Evolutionary conservation across 148 eudicot genomes (phyloP).

Genomic region (Cornus controversa): DNA sequence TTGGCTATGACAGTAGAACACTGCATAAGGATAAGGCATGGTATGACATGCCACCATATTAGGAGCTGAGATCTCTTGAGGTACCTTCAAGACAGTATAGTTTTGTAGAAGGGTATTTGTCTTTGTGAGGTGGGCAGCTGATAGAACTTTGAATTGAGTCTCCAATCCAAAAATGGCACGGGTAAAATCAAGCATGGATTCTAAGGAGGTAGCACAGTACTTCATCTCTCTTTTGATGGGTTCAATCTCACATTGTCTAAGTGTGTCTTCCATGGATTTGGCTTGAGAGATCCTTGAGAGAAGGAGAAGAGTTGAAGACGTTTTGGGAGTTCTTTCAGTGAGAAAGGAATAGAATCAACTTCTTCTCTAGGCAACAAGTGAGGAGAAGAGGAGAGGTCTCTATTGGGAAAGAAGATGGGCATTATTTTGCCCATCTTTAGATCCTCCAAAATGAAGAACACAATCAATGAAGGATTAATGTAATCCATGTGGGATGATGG

Average conservation of each 20-base stretch:
- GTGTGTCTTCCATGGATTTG: slow-evolving; percentile 50
- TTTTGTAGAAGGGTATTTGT: slow-evolving; percentile 15
- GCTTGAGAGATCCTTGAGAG: slow-evolving; percentile 41
- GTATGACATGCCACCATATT: slow-evolving; percentile 33
- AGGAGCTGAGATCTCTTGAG: slow-evolving; percentile 8
- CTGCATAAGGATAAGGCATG: slow-evolving; percentile 38
- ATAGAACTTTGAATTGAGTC: slow-evolving; percentile 23
- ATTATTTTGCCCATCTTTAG: slow-evolving; percentile 37
- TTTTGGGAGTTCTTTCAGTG: slow-evolving; percentile 22
- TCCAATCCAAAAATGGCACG: slow-evolving; percentile 29
- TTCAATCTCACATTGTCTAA: slow-evolving; percentile 37
- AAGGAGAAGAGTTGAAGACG: slow-evolving; percentile 38
- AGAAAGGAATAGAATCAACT: slow-evolving; percentile 49
- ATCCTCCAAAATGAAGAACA: slow-evolving; percentile 21
- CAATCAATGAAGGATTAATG: slow-evolving; percentile 41
- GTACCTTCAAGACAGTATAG: slow-evolving; percentile 16
- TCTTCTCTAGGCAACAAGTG: slow-evolving; percentile 44
- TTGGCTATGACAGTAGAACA: slow-evolving; percentile 38
- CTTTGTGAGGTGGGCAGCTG: slow-evolving; percentile 26
- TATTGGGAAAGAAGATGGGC: slow-evolving; percentile 37
- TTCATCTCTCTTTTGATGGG: slow-evolving; percentile 57
- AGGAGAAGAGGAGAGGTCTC: slow-evolving; percentile 26
- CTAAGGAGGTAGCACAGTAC: slow-evolving; percentile 54
- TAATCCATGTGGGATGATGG: slow-evolving; percentile 41
- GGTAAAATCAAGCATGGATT: slow-evolving; percentile 57